Evolutionary conservation across 2,329 filamentous ascomycete genomes (phyloP).

Genomic region (Colletotrichum sp.): DNA sequence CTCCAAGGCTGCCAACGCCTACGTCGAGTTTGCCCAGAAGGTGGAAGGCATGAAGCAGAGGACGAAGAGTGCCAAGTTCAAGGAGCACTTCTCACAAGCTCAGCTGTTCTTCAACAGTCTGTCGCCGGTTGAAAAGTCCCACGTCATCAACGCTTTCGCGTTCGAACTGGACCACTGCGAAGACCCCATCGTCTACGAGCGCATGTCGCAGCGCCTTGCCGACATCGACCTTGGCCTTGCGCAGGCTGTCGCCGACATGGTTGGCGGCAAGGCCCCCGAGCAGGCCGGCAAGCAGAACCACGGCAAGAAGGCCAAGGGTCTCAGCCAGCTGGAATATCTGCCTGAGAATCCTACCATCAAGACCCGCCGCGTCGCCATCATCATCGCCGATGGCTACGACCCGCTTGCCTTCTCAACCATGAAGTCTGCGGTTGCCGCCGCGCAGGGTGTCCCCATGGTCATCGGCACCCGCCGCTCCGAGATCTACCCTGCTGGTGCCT

Average conservation of each 20-base stretch:
- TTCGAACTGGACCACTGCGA: slow-evolving; percentile 86
- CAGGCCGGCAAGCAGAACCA: slow-evolving; percentile 62
- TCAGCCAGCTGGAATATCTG: slow-evolving; percentile 73
- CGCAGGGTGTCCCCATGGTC: slow-evolving; percentile 72
- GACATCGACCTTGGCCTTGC: slow-evolving; percentile 78
- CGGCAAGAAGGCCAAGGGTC: slow-evolving; percentile 68
- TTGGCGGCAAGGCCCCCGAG: slow-evolving; percentile 67
- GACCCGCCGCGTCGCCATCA: slow-evolving; percentile 74
- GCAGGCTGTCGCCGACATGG: slow-evolving; percentile 70
- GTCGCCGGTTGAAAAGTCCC: slow-evolving; percentile 67
- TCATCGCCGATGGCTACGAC: slow-evolving; percentile 82
- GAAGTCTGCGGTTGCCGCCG: slow-evolving; percentile 65
- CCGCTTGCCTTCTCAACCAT: slow-evolving; percentile 67
- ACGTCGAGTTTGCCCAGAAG: slow-evolving; percentile 70
- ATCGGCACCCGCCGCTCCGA: slow-evolving; percentile 72
- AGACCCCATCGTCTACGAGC: slow-evolving; percentile 76
- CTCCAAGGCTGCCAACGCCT: slow-evolving; percentile 66
- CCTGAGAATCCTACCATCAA: slow-evolving; percentile 70
- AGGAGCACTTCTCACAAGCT: slow-evolving; percentile 78
- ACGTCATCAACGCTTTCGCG: slow-evolving; percentile 63
- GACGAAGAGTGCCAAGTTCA: slow-evolving; percentile 74
- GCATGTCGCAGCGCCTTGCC: slow-evolving; percentile 69
- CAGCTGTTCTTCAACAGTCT: slow-evolving; percentile 86
- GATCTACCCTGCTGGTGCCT: slow-evolving; percentile 66
- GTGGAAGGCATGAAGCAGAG: slow-evolving; percentile 74